phyloP scores from a whole-genome alignment of 2,329 filamentous ascomycete species.

The Byssoonygena ceratinophila region DNA sequence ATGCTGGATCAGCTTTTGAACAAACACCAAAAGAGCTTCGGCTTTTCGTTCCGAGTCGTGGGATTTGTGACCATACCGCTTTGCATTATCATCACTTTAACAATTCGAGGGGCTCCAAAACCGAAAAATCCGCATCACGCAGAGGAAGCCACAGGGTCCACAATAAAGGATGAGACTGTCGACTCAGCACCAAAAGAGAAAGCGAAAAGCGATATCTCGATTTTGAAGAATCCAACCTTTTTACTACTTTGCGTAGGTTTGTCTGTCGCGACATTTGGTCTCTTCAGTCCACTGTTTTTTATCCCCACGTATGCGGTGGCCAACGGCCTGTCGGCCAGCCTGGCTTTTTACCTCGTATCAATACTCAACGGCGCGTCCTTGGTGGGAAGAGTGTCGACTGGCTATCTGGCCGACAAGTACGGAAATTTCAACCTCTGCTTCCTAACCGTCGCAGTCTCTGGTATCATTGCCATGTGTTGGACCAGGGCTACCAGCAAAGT shows the following conservation, averaged over 20 bases:
- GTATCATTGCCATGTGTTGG: conserved; percentile 36
- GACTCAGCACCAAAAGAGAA: background rate
- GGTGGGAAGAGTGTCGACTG: conserved; percentile 49
- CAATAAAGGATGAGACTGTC: background rate
- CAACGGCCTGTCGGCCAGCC: conserved; percentile 44
- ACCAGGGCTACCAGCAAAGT: conserved; percentile 30
- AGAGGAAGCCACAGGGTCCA: background rate
- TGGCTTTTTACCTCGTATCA: conserved; percentile 56
- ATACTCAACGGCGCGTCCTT: conserved; percentile 56
- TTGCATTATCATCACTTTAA: conserved; percentile 24
- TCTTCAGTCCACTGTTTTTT: conserved; percentile 44
- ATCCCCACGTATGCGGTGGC: conserved; percentile 48
- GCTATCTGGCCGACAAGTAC: conserved; percentile 43
- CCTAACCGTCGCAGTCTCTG: conserved; percentile 33
- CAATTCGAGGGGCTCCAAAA: background rate
- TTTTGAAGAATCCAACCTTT: conserved; percentile 1
- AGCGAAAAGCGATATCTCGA: background rate
- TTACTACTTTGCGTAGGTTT: background rate
- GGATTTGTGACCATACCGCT: conserved; percentile 36
- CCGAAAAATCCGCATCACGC: background rate
- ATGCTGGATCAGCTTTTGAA: conserved; percentile 25
- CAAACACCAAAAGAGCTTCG: conserved; percentile 22
- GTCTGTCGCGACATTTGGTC: conserved; percentile 26
- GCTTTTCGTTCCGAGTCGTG: conserved; percentile 32
- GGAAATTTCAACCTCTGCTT: conserved; percentile 46